phyloP scores from a whole-genome alignment of 306 rosid genomes.

The Gillenia trifoliata region DNA sequence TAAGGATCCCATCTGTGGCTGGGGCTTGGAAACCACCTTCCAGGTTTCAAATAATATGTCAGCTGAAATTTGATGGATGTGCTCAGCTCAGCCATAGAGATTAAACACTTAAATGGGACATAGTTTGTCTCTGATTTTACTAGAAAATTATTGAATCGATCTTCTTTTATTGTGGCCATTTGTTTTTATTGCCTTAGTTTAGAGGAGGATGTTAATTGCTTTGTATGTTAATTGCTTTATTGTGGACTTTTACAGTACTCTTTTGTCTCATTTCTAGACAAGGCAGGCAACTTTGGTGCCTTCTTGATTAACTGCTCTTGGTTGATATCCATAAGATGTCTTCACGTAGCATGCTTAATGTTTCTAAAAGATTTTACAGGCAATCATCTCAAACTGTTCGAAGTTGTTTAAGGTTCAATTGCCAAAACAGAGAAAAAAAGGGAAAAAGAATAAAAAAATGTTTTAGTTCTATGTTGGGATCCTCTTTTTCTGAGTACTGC shows the following conservation, averaged over 20 bases:
- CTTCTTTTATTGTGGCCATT: not conserved
- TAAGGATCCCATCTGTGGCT: not conserved
- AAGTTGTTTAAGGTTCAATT: not conserved
- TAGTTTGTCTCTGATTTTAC: not conserved
- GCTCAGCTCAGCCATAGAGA: not conserved
- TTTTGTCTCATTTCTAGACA: not conserved
- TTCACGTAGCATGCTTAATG: not conserved
- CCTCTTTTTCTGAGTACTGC: not conserved
- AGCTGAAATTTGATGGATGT: not conserved
- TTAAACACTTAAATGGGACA: not conserved
- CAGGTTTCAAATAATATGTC: not conserved
- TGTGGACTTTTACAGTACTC: not conserved
- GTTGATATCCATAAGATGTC: not conserved
- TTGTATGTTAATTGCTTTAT: too few relatives aligned
- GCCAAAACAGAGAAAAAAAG: not conserved
- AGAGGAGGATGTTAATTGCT: not conserved
- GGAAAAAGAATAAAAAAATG: not conserved
- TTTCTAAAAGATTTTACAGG: not conserved
- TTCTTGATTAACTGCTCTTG: not conserved
- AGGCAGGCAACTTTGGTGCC: not conserved
- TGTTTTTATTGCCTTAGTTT: not conserved
- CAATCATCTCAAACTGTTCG: not conserved
- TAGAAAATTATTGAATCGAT: not conserved
- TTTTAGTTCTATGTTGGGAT: too few relatives aligned
- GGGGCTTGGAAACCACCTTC: constrained; percentile 14